Conservation (phyloP, 495 filamentous ascomycete genomes). For the Aspergillus nidulans region DNA sequence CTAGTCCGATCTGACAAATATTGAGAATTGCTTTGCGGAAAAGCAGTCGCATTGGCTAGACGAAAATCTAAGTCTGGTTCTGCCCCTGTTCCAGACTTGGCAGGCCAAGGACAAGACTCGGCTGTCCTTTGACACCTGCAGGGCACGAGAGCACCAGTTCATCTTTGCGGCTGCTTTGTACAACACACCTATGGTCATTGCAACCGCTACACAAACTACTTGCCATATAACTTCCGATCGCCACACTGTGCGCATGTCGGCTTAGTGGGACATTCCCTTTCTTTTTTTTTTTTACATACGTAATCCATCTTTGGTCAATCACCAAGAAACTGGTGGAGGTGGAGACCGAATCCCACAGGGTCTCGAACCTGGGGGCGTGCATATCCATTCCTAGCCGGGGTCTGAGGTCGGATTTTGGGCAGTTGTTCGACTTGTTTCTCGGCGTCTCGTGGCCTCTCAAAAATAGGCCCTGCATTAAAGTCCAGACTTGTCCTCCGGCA, state of each 20-base stretch:
- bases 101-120: constrained; percentile 1
- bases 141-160: not conserved
- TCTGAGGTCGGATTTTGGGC: not conserved
- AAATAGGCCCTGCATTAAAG: not conserved
- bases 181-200: not conserved
- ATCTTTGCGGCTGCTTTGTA: not conserved
- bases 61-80: not conserved
- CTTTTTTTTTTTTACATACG: not conserved
- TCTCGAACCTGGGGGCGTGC: not conserved
- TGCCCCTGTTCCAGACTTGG: not conserved
- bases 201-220: not conserved
- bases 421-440: not conserved
- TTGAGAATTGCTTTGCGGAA: not conserved
- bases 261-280: not conserved
- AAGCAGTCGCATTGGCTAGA: constrained; percentile 2
- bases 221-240: not conserved
- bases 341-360: not conserved
- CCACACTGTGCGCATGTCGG: not conserved
- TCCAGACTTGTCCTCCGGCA: not conserved
- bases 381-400: not conserved
- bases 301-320: not conserved
- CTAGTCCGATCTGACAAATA: not conserved
- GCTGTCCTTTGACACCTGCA: not conserved
- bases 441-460: not conserved
- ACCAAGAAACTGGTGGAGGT: not conserved